Conservation (phyloP, 257 asterid species). For the Marsdenia floribunda region DNA sequence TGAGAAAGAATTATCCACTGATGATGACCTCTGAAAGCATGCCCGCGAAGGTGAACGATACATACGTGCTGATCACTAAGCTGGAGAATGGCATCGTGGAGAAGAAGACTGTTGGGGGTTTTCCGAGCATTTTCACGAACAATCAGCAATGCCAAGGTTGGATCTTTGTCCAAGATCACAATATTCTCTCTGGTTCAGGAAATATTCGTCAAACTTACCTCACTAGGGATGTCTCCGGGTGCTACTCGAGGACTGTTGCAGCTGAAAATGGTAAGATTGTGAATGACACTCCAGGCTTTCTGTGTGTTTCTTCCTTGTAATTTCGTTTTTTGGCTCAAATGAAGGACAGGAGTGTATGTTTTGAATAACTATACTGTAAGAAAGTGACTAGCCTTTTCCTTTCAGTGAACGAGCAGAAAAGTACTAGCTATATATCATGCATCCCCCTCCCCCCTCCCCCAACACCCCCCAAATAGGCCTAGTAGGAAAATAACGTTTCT, state of each 20-base stretch:
- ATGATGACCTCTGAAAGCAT: conserved; percentile 25
- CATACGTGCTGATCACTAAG: conserved; percentile 31
- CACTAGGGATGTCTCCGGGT: conserved; percentile 27
- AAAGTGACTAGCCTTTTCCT: background rate
- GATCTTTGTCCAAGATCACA: conserved; percentile 54
- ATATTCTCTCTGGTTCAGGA: conserved; percentile 59
- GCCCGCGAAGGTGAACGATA: conserved; percentile 29
- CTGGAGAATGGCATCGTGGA: conserved; percentile 41
- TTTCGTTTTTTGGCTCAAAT: conserved; percentile 1
- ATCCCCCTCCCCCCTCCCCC: background rate
- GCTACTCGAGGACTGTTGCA: conserved; percentile 41
- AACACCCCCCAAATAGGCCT: no score
- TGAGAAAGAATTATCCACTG: conserved; percentile 48
- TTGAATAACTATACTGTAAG: background rate
- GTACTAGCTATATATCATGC: background rate
- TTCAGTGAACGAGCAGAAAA: background rate
- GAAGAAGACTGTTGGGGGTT: conserved; percentile 22
- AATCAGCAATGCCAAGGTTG: conserved; percentile 52
- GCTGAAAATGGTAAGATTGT: conserved; percentile 40
- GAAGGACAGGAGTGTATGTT: background rate
- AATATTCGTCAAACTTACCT: conserved; percentile 39
- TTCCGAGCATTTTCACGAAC: conserved; percentile 28
- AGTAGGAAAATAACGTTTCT: background rate
- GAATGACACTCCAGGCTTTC: conserved; percentile 28
- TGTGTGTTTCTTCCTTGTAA: conserved; percentile 31